Base-by-base conservation (phyloP, 345 rosid species). In the Aquilaria yunnanensis region DNA sequence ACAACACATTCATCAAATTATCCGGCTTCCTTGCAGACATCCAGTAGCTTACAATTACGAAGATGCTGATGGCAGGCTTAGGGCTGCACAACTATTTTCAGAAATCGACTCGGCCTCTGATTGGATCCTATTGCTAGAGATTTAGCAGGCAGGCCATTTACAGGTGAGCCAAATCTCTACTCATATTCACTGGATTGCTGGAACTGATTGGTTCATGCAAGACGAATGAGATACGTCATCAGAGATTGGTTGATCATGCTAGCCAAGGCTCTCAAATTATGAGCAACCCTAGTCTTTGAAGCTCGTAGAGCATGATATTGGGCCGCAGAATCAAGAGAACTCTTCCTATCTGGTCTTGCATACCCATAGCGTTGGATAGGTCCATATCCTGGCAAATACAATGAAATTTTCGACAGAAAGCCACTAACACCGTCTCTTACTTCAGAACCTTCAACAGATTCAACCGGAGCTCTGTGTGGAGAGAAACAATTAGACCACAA, bases 311-410 rank as follows among this genome's bases (percentile, higher is more conserved):
- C 73, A 88, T 51, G 31, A 63, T 54, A 4, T 16, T 16, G 68
- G 6, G 88, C 87, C 13, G 99, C 99, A 13, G 92, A 85, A 74
- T 90, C 99, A 0, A 32, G 82, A 0, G 96, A 86, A 50, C 88
- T 80, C 70, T 88, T 90, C 85, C 90, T 94, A 72, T 94, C 95
- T 10, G 92, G 80, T 70, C 75, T 86, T 29, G 82, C 74, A 29
- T 81, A 85, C 49, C 99, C 96, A 0, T 64, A 49, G 64, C 80
- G 81, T 68, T 74, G 72, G 41, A 85, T 69, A 32, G 33, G 47
- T 14, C 92, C 90, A 9, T 41, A 69, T 10, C 61, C 59, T 0
- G 96, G 90, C 56, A 90, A 64, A 59, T 69, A 77, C 77, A 90
- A 46, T 9, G 74, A 62, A 59, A 82, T 61, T 30, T 61, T 83